Evolutionary conservation across 2,329 filamentous ascomycete species (phyloP).

Genomic region (Onygenales sp.): DNA sequence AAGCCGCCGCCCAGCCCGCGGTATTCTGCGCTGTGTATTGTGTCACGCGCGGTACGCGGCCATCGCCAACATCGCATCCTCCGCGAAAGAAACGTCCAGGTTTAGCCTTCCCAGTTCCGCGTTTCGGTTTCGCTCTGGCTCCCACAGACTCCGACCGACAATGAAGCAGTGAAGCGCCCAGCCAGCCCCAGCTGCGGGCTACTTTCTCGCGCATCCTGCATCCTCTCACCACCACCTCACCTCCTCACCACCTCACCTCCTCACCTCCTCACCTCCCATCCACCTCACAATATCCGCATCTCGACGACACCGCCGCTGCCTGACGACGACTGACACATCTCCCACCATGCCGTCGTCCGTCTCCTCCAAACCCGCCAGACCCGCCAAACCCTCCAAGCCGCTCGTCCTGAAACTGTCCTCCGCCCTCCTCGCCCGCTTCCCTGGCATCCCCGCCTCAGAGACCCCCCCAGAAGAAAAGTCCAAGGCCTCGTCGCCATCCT

Average conservation of each 20-base stretch:
- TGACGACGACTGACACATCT: neutral
- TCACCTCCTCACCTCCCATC: constrained; percentile 7
- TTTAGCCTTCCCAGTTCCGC: no score
- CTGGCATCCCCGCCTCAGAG: constrained; percentile 11
- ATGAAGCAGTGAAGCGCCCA: no score
- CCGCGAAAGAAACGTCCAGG: no score
- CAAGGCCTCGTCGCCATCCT: constrained; percentile 28
- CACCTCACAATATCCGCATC: neutral
- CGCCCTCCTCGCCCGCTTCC: constrained; percentile 27
- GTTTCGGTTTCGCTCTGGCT: no score
- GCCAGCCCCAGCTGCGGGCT: no score
- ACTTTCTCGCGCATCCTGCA: neutral
- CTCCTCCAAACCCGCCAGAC: neutral
- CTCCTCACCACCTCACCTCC: constrained; percentile 10
- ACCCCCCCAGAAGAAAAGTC: constrained; percentile 15
- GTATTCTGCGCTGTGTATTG: no score
- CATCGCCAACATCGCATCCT: no score
- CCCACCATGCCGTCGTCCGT: neutral
- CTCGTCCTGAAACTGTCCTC: constrained; percentile 33
- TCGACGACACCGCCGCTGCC: constrained; percentile 9
- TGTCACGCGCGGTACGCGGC: no score
- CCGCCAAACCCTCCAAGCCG: constrained; percentile 13
- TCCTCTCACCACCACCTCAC: neutral
- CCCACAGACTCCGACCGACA: no score
- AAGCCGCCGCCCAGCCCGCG: no score